Base-by-base conservation (phyloP, 169 alveolate genomes). In the Ichthyophthirius multifiliis region DNA sequence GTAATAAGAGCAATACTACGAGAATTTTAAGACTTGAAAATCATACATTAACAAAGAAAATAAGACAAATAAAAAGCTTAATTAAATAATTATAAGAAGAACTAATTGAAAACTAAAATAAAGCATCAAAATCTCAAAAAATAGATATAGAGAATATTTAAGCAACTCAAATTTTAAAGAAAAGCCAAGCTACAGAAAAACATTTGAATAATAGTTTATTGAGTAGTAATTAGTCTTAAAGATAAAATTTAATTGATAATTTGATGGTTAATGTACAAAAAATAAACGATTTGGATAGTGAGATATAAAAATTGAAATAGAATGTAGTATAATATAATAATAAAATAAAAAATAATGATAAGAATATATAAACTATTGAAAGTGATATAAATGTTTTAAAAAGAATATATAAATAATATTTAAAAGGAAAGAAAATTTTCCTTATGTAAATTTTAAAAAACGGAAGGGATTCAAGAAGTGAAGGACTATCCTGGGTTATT, bases 401-500 rank as follows among this genome's bases (percentile, higher is more conserved):
- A 39, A 55, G 31, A 23, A 39, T 27, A 55, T 55, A 27, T 2
- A 55, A 55, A 27, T 55, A 34, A 2, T 6, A 27, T 12, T 23
- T 27, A 55, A 55, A 55, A 27, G 71, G 71, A 55, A 55, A 55
- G 13, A 55, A 55, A 27, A 34, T 55, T 39, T 55, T 55, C 18
- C 18, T 55, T 34, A 34, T 55, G 7, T 34, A 55, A 9, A 34
- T 55, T 55, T 39, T 77, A 5, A 63, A 43, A 31, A 63, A 77
- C n/a, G 84, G 84, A 1, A 62, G 64, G 23, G 84, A 77, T 77
- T 41, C 44, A 4, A 20, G 84, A 63, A 44, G 65, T 1, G 37
- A 73, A n/a, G 84, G 84, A 31, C 30, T 64, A 18, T 73, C 84
- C n/a, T 77, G 84, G 84, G 45, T 77, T 4, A 77, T 77, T 27